Conservation (phyloP, 2,329 filamentous ascomycete genomes). For the Periconia sp. region DNA sequence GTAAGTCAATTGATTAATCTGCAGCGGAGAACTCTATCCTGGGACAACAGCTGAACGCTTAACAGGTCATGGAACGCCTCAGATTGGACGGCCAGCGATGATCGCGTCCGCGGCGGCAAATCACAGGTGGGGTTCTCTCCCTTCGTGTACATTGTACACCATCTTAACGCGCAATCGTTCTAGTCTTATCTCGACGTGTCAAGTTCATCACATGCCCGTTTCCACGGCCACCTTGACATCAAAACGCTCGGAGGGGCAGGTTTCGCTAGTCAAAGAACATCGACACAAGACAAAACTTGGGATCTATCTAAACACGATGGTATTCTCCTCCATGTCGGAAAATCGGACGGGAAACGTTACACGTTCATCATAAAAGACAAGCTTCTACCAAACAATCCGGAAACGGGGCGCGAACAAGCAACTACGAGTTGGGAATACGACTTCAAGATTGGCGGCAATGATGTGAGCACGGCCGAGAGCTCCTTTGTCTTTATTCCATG, state of each 20-base stretch:
- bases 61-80: constrained; percentile 59
- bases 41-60: constrained; percentile 1
- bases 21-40: background rate
- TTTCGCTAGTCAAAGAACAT: constrained; percentile 77
- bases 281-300: constrained; percentile 58
- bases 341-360: constrained; percentile 67
- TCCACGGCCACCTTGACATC: constrained; percentile 72
- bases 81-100: constrained; percentile 71
- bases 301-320: constrained; percentile 67
- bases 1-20: constrained; percentile 13
- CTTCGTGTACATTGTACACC: constrained; percentile 46
- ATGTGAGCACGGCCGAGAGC: constrained; percentile 13
- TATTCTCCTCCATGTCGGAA: constrained; percentile 56
- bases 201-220: constrained; percentile 46
- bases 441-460: constrained; percentile 49
- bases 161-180: constrained; percentile 10
- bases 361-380: constrained; percentile 76
- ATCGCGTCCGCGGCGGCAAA: constrained; percentile 74
- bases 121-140: constrained; percentile 52
- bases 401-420: constrained; percentile 70
- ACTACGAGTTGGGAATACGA: constrained; percentile 75
- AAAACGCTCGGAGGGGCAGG: constrained; percentile 76
- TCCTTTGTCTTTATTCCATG: constrained; percentile 61
- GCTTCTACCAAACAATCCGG: constrained; percentile 56
- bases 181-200: constrained; percentile 53